Evolutionary conservation across 2,329 filamentous ascomycete genomes (phyloP).

Genomic region (Emergomyces africanus): DNA sequence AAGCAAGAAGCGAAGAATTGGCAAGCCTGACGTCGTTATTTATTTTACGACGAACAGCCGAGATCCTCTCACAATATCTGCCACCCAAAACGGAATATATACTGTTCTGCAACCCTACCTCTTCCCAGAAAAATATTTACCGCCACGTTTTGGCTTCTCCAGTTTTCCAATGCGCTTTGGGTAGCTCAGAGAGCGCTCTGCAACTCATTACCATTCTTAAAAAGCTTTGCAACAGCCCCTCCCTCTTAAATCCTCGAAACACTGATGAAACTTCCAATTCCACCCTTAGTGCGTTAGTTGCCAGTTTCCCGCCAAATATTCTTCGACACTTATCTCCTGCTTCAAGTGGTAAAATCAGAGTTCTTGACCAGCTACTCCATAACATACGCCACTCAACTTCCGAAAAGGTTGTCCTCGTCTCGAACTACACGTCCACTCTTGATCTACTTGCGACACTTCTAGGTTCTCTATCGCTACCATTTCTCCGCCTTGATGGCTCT

Average conservation of each 20-base stretch:
- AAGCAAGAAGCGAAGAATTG: conserved; percentile 49
- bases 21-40: conserved; percentile 49
- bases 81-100: conserved; percentile 57
- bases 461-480: conserved; percentile 46
- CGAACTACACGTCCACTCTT: conserved; percentile 61
- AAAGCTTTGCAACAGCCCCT: conserved; percentile 61
- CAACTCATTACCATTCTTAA: conserved; percentile 61
- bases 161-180: conserved; percentile 48
- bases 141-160: conserved; percentile 52
- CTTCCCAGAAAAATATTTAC: conserved; percentile 48
- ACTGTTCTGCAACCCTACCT: conserved; percentile 51
- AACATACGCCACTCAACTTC: conserved; percentile 46
- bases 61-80: conserved; percentile 53
- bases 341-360: conserved; percentile 52
- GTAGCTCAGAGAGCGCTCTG: conserved; percentile 49
- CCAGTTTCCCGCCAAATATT: conserved; percentile 42
- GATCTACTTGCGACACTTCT: conserved; percentile 53
- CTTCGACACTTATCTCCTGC: conserved; percentile 42
- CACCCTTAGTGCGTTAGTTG: conserved; percentile 35
- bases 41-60: conserved; percentile 53
- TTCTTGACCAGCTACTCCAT: conserved; percentile 53
- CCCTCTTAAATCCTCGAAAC: conserved; percentile 42
- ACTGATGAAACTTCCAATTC: conserved; percentile 36
- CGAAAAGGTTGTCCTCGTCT: conserved; percentile 64
- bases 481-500: conserved; percentile 56